Evolutionary conservation across 306 rosid species (phyloP), one percentile per base, ranked within the genome.

Genomic region (Pterocarpus santalinus): DNA sequence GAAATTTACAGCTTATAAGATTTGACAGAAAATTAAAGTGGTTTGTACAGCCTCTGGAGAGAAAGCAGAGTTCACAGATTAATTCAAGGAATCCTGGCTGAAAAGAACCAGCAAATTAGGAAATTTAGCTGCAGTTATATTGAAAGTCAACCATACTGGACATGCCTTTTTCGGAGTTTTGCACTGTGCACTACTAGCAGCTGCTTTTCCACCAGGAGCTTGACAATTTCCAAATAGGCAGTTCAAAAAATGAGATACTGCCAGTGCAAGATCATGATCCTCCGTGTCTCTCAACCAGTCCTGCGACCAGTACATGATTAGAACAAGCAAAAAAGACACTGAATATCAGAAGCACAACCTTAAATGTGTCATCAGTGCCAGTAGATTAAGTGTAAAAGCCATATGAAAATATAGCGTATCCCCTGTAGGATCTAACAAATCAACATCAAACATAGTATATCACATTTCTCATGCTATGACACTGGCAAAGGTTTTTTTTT

Each of bases 201-300:
- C 41, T 49, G 61, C 69, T 80, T 92, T 96, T 52, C 92, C 85
- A 68, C 81, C 88, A 79, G 80, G 72, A 72, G 90, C 92, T 75
- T 89, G 97, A 81, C 86, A 88, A 83, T 78, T 93, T 89, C 98
- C 99, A 39, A 96, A 93, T 44, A 93, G 83, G 86, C 98, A 93
- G 86, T 96, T 96, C 83, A 96, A 88, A 87, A 90, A 92, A 87
- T 96, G 99, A 65, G 92, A 82, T 22, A 93, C 75, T 36, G 97
- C 91, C 0, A 92, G 87, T 56, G 97, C 97, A 74, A 92, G 79
- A 86, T 96, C 99, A 85, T 93, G 97, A 82, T 96, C 99, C 76
- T 96, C 94, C 0, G 92, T 92, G 41, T 92, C 97, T 85, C 99
- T 92, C 81, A 96, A 82, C 58, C 89, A 88, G 85, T 93, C 98